Base-by-base conservation (phyloP, 2,329 filamentous ascomycete species). In the Ophiostoma ulmi region DNA sequence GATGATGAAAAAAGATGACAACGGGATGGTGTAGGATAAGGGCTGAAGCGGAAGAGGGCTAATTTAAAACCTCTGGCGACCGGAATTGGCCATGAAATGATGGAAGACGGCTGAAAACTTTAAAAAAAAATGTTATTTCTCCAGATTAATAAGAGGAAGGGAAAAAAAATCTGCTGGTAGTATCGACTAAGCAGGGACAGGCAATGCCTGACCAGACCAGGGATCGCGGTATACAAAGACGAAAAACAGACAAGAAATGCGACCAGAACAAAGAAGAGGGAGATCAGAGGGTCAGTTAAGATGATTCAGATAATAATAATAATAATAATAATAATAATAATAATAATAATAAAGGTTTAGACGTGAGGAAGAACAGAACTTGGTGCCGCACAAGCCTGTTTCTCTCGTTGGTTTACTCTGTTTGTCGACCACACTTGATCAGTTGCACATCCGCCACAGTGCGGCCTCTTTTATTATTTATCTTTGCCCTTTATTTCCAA, bases 161-260 rank as follows among this genome's bases (percentile, higher is more conserved):
- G 35, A 8, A 17, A n/a, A 17, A n/a, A 26, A 26, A 13, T 58
- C 11, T 58, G 52, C 52, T 31, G 22, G 8, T 26, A 26, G 44
- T 48, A 48, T 6, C 5, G 14, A 26, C 52, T 58, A 44, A 44
- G 52, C 8, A 58, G 52, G 61, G 36, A 67, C 58, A 63, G 58
- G 58, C 58, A 7, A 26, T 26, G 58, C 35, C 26, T 5, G 58
- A 35, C 58, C 8, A 35, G 58, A 63, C 26, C 58, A 63, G 26
- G 58, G 58, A 63, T 63, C 52, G 58, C 58, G 58, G 5, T 31
- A 20, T 63, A 26, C 26, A 58, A 58, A 58, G 52, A 58, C 52
- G 52, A 66, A 66, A 66, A 66, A 66, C 3, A 31, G n/a, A 11
- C 44, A 17, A 66, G 26, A 66, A 66, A 66, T 36, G 63, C n/a